Base-by-base conservation (phyloP, 495 filamentous ascomycete species). In the Neurospora intermedia region DNA sequence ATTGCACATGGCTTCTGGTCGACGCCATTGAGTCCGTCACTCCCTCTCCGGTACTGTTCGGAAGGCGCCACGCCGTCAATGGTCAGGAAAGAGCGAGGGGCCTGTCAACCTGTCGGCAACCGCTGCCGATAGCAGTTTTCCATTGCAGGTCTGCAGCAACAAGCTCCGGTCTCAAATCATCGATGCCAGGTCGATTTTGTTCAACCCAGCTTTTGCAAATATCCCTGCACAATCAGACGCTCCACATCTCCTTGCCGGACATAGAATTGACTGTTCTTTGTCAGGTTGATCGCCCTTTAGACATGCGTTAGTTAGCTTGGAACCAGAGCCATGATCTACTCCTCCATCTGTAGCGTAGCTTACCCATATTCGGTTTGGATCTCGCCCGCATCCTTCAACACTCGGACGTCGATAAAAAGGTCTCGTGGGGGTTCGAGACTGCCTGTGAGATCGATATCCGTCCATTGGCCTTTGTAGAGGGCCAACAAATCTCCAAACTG, bases 301-400 rank as follows among this genome's bases (percentile, higher is more conserved):
- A 40, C 39, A 45, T 38, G 40, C n/a, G 15, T 54, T 2, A 40
- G 69, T 42, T 54, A 66, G 27, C 41, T 18, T 43, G 38, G 35
- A 27, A 31, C 2, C 1, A 3, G n/a, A 27, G 13, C 45, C 54
- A 38, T 35, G 27, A 10, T 38, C 1, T 54, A 69, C 7, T 69
- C 31, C 46, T 31, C 71, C 46, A 69, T 66, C 40, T 43, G 15
- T 45, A 6, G 23, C 6, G 9, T 59, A 73, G 82, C 89, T 80
- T 88, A 98, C 93, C 96, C 96, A 81, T 98, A 99, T 84, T 99
- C 96, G 13, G 96, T 99, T 83, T 99, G 96, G 75, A 99, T 97
- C 85, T 98, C 96, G 35, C 96, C 96, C 59, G 95, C 96, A 85
- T 99, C 96, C 80, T 96, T 97, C 74, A 99, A 82, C 70, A 98